A percentile compares a stretch with the other conserved stretches of the same genome.
phyloP scores from a whole-genome alignment of 108 stramenopile genomes.

The Nannochloropsis salina region DNA sequence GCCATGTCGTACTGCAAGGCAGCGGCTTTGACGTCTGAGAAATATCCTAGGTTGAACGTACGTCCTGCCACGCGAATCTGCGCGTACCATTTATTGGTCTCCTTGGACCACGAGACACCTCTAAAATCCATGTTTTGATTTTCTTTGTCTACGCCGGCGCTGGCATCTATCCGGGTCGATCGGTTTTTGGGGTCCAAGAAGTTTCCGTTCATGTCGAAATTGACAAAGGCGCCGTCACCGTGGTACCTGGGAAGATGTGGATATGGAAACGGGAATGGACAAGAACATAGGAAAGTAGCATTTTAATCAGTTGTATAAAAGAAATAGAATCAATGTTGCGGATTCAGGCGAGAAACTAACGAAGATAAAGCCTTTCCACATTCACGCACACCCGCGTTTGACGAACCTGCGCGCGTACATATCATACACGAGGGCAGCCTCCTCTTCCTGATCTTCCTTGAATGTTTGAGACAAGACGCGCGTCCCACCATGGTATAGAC shows the following conservation, averaged over 20 bases:
- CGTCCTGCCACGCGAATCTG: background rate
- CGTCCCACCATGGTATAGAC: background rate
- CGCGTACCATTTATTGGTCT: background rate
- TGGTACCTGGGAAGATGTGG: background rate
- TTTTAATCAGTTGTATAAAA: no score
- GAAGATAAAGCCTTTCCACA: no score
- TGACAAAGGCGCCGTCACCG: slow-evolving; percentile 4
- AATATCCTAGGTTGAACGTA: background rate
- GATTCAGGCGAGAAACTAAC: no score
- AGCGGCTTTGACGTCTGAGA: background rate
- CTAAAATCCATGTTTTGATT: background rate
- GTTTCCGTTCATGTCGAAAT: background rate
- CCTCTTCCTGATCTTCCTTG: slow-evolving; percentile 10
- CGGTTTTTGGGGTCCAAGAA: background rate
- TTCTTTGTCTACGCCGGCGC: background rate
- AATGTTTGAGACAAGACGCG: background rate
- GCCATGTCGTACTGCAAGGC: background rate
- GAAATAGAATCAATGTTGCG: background rate
- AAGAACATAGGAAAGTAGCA: background rate
- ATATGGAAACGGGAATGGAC: background rate
- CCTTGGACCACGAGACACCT: slow-evolving; percentile 13
- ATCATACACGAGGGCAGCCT: background rate
- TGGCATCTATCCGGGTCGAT: background rate
- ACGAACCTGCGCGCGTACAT: background rate
- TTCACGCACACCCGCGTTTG: no score